A percentile compares a stretch with the other conserved stretches of the same genome.
These are phyloP conservation scores for Coffea canephora DNA, from an alignment of 257 asterid species.

Conservation along the genomic window DNA sequence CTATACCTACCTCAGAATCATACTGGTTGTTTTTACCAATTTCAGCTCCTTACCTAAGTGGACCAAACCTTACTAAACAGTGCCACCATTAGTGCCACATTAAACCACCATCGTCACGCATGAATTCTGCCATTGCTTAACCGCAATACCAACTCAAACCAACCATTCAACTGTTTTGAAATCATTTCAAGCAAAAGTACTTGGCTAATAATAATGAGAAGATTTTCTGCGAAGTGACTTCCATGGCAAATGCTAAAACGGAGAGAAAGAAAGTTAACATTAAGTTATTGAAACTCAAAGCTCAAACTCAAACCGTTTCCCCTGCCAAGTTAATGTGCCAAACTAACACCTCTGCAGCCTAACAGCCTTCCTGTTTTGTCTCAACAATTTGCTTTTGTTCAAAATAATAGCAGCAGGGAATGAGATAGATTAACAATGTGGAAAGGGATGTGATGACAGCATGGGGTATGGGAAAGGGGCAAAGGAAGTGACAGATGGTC, in stretches of 20 bases:
- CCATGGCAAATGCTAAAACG: background rate
- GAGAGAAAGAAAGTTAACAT: background rate
- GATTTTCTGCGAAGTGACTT: background rate
- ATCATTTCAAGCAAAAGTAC: background rate
- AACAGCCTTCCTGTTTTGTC: background rate
- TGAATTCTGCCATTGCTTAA: background rate
- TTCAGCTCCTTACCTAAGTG: background rate
- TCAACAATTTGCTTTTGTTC: background rate
- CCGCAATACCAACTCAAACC: background rate
- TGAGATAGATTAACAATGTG: background rate
- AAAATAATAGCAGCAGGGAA: background rate
- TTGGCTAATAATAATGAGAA: background rate
- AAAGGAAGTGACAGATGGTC: background rate
- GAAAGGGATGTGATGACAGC: background rate
- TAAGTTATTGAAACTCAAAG: background rate
- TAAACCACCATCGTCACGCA: background rate
- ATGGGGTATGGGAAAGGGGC: background rate
- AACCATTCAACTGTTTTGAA: background rate
- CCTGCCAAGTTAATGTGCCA: background rate
- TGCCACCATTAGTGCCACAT: background rate
- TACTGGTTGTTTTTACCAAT: background rate
- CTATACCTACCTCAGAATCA: background rate
- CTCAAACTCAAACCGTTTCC: background rate
- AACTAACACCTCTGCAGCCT: background rate
- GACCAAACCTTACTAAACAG: background rate